Percentiles rank a stretch among this genome's conserved stretches.
Conservation (phyloP, 163 green algal species). For the Scenedesmus sp. region DNA sequence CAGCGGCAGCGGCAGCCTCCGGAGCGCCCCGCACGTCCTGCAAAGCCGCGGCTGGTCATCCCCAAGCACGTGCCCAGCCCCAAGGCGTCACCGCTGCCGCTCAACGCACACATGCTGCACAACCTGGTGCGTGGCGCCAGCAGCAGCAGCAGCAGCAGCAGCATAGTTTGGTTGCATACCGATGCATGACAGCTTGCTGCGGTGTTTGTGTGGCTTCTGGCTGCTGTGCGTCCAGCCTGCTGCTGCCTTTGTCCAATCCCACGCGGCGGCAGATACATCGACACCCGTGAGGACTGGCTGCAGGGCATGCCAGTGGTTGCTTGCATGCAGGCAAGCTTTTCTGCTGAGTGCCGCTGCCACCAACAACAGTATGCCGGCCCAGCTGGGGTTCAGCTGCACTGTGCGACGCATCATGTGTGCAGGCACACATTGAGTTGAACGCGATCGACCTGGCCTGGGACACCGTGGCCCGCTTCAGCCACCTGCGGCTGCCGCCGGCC, state of each 20-base stretch:
- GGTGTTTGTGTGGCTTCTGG: no score
- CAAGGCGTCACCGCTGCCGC: conserved; percentile 69
- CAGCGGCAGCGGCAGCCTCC: conserved; percentile 28
- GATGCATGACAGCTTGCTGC: neutral
- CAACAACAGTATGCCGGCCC: no score
- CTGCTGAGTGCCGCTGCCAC: conserved; percentile 27
- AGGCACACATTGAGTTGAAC: conserved; percentile 83
- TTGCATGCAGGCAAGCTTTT: no score
- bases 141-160: neutral
- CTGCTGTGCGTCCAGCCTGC: no score
- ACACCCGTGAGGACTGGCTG: no score
- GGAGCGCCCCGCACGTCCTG: conserved; percentile 61
- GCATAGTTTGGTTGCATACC: conserved; percentile 57
- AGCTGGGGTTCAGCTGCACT: no score
- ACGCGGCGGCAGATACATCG: no score
- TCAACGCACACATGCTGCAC: conserved; percentile 86
- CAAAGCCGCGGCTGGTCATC: conserved; percentile 70
- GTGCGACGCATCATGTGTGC: neutral
- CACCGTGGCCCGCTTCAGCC: conserved; percentile 85
- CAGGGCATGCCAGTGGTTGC: no score
- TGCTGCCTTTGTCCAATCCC: no score
- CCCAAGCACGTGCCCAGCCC: conserved; percentile 67
- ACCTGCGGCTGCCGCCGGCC: conserved; percentile 31
- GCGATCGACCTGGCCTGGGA: conserved; percentile 96
- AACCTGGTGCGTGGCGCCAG: conserved; percentile 66